Conservation (phyloP, 2,329 filamentous ascomycete genomes). For the Exophiala oligosperma region DNA sequence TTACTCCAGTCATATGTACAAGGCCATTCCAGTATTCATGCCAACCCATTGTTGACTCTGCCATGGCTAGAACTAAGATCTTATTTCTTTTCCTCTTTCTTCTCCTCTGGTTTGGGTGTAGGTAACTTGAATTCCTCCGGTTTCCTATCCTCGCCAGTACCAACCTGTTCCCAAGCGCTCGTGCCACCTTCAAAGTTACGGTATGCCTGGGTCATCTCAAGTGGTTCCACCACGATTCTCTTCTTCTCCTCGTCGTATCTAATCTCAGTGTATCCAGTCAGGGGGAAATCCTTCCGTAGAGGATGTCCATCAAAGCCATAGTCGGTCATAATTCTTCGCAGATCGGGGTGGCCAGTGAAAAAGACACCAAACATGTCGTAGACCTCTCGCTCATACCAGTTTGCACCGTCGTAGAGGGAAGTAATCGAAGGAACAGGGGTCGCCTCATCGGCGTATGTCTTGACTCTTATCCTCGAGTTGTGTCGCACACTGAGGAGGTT, state of each 20-base stretch:
- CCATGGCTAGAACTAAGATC: slow-evolving; percentile 43
- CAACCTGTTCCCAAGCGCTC: slow-evolving; percentile 69
- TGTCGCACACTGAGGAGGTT: slow-evolving; percentile 94
- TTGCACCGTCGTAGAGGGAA: slow-evolving; percentile 85
- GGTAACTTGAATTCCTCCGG: slow-evolving; percentile 92
- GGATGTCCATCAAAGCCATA: slow-evolving; percentile 99
- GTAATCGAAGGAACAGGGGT: slow-evolving; percentile 89
- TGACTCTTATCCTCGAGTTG: slow-evolving; percentile 94
- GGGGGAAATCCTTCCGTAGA: slow-evolving; percentile 93
- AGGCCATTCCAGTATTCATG: no score
- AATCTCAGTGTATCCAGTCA: slow-evolving; percentile 97
- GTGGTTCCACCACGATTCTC: slow-evolving; percentile 94
- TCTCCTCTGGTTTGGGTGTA: slow-evolving; percentile 91
- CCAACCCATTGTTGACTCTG: no score
- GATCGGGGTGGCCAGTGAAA: slow-evolving; percentile 91
- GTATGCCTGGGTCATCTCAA: slow-evolving; percentile 97
- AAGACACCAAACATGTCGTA: slow-evolving; percentile 98
- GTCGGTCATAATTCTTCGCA: slow-evolving; percentile 98
- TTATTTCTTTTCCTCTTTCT: slow-evolving; percentile 83
- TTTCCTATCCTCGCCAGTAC: slow-evolving; percentile 71
- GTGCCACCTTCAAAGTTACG: slow-evolving; percentile 94
- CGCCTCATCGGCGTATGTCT: slow-evolving; percentile 97
- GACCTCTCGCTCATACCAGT: slow-evolving; percentile 98
- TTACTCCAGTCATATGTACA: no score
- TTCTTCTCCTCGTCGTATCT: slow-evolving; percentile 99